Base-by-base conservation (phyloP, 73 alveolate genomes). In the Stentor roeselii region DNA sequence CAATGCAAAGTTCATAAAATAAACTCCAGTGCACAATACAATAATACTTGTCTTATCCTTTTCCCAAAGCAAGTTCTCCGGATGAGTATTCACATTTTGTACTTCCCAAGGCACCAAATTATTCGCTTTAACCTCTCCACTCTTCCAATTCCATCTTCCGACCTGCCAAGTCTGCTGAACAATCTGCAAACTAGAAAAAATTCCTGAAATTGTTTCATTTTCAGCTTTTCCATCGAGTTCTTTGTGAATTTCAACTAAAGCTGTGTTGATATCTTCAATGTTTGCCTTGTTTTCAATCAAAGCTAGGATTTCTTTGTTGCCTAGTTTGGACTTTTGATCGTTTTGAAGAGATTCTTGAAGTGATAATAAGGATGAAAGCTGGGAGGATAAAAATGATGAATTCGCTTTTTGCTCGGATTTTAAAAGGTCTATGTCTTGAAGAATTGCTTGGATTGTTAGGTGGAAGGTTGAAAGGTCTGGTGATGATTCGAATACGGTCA, bases 131-230 rank as follows among this genome's bases (percentile, higher is more conserved):
- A 96, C 84, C 38, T 90, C 95, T 32, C 98, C 98, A 3, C 97
- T 87, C 84, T 97, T 95, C 98, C 99, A 97, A 4, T 91, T 59
- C 99, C 99, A 97, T 83, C 99, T 93, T 36, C 99, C 99, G 58
- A 96, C 88, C 59, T 93, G 92, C 75, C 99, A 95, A 41, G 96
- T 89, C 2, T 96, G 92, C 61, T 95, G 98, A 87, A 92, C 95
- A 39, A 96, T 86, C 4, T 97, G 96, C 85, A 93, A 90, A 59
- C 91, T 91, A 75, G 90, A 86, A 80, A 93, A 82, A 39, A 93
- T 90, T 39, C 78, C 82, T 36, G 91, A 85, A 39, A 95, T 82
- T 37, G 90, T 97, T 59, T 86, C 92, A 35, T 82, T 83, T 75
- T 60, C 84, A 4, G 89, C 89, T 80, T 91, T 95, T 75, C 89